A percentile compares a stretch with the other conserved stretches of the same genome.
These are phyloP conservation scores for Pseudotulostoma volvatum DNA, from an alignment of 495 filamentous ascomycete genomes.

Conservation along the genomic window DNA sequence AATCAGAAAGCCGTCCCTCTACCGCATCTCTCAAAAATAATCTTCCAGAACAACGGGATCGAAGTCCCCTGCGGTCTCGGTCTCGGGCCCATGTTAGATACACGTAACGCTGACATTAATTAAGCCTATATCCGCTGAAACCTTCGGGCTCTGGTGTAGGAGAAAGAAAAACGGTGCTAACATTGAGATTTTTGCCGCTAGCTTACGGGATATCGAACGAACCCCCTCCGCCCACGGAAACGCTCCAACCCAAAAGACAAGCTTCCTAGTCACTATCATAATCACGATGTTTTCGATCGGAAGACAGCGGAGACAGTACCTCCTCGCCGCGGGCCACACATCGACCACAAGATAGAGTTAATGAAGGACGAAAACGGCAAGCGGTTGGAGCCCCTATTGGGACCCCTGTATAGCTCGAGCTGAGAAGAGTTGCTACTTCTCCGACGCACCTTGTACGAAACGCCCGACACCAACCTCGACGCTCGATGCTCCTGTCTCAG, in stretches of 20 bases:
- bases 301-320: not conserved
- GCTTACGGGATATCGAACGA: not conserved
- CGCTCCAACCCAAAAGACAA: not conserved
- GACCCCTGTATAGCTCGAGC: too few species aligned
- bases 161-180: not conserved
- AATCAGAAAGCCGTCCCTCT: not conserved
- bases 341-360: constrained; percentile 1
- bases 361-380: not conserved
- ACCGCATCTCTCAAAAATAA: too few species aligned
- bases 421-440: too few species aligned
- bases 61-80: not conserved
- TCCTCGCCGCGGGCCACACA: not conserved
- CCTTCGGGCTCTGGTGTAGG: not conserved
- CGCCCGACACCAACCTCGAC: too few species aligned
- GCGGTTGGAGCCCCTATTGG: not conserved
- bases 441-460: too few species aligned
- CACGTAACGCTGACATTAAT: not conserved
- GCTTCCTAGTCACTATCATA: constrained; percentile 1
- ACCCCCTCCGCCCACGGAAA: not conserved
- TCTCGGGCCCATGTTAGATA: not conserved
- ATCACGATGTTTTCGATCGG: constrained; percentile 1
- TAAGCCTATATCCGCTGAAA: not conserved
- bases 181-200: not conserved
- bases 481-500: too few species aligned
- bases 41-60: not conserved